A percentile compares a stretch with the other conserved stretches of the same genome.
Conservation (phyloP, 208 protist genomes). For the Phytomonas serpens region DNA sequence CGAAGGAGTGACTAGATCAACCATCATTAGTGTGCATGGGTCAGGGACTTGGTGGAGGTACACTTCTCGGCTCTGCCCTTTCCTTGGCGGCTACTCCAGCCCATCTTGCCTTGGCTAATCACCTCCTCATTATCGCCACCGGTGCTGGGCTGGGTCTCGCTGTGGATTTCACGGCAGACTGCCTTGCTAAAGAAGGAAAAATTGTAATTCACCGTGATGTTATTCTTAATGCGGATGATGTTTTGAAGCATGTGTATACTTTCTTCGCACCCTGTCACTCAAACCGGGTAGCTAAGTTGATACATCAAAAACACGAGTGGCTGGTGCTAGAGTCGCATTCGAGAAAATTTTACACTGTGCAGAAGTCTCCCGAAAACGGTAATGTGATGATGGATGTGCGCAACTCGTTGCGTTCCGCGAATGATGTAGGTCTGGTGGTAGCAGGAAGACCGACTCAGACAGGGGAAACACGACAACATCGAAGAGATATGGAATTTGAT, state of each 20-base stretch:
- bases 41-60: conserved; percentile 67
- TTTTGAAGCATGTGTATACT: conserved; percentile 81
- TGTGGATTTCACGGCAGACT: conserved; percentile 82
- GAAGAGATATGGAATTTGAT: conserved; percentile 85
- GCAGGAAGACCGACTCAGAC: conserved; percentile 69
- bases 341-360: conserved; percentile 73
- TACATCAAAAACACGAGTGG: conserved; percentile 88
- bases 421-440: conserved; percentile 72
- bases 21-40: conserved; percentile 39
- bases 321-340: conserved; percentile 77
- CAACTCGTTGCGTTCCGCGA: conserved; percentile 70
- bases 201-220: conserved; percentile 84
- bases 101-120: conserved; percentile 38
- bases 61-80: conserved; percentile 39
- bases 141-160: conserved; percentile 51
- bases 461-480: conserved; percentile 75
- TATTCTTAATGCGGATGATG: conserved; percentile 66
- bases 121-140: conserved; percentile 47
- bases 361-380: conserved; percentile 79
- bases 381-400: conserved; percentile 81
- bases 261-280: conserved; percentile 79
- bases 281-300: conserved; percentile 48
- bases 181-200: conserved; percentile 64
- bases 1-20: neutral
- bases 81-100: conserved; percentile 54